Conservation (phyloP, 2,329 filamentous ascomycete species). For the Cercospora citrullina region DNA sequence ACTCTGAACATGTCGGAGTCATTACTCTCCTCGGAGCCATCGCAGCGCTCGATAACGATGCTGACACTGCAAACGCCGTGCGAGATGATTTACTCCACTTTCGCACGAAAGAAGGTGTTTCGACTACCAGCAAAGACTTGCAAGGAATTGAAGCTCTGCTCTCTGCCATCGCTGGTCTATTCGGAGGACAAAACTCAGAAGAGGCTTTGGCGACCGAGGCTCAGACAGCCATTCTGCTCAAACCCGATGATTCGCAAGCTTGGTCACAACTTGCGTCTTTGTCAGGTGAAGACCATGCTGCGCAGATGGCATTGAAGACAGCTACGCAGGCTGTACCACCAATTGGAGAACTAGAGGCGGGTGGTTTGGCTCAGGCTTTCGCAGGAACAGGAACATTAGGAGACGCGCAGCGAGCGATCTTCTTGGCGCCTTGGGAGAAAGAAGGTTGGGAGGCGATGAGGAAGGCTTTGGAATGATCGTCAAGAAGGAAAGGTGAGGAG, state of each 20-base stretch:
- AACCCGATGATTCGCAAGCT: slow-evolving; percentile 74
- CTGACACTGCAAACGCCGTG: slow-evolving; percentile 77
- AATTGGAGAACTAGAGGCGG: slow-evolving; percentile 64
- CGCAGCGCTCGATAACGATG: slow-evolving; percentile 75
- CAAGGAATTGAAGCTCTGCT: slow-evolving; percentile 72
- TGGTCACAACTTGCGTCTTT: slow-evolving; percentile 74
- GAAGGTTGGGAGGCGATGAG: slow-evolving; percentile 26
- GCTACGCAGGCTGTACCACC: slow-evolving; percentile 74
- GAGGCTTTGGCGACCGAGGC: slow-evolving; percentile 63
- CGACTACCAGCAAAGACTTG: slow-evolving; percentile 58
- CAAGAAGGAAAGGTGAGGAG: neutral
- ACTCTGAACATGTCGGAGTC: slow-evolving; percentile 74
- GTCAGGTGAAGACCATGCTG: slow-evolving; percentile 56
- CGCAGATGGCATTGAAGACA: slow-evolving; percentile 80
- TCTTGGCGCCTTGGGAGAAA: slow-evolving; percentile 74
- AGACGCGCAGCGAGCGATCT: slow-evolving; percentile 74
- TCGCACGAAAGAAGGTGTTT: slow-evolving; percentile 64
- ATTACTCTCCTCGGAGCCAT: slow-evolving; percentile 81
- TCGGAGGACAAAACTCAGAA: slow-evolving; percentile 37
- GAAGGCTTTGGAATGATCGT: slow-evolving; percentile 12
- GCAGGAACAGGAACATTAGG: slow-evolving; percentile 68
- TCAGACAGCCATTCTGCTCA: slow-evolving; percentile 75
- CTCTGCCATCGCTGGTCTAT: slow-evolving; percentile 66
- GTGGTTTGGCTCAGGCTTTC: slow-evolving; percentile 71
- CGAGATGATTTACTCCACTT: slow-evolving; percentile 72